Evolutionary conservation across 2,329 filamentous ascomycete species (phyloP), one percentile per base, ranked within the genome.

Genomic region (Pseudogymnoascus sp.): DNA sequence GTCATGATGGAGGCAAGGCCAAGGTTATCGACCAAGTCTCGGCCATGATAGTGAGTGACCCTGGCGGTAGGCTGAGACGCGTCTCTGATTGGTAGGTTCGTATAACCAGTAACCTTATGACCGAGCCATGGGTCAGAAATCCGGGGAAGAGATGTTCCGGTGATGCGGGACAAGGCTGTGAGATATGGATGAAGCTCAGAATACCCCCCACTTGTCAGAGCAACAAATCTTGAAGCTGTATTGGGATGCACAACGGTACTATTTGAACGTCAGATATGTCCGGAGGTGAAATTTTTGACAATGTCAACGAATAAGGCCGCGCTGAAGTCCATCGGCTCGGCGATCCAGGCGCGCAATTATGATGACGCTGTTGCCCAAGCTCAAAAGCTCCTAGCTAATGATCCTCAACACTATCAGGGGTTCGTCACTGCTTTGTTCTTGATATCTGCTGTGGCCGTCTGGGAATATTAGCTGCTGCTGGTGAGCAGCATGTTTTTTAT

Each of bases 381-480:
- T 4, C 81, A 85, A 64, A 81, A 83, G 29, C 79, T 95, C 38
- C 77, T 96, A 58, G 80, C 86, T 61, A 83, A 83, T 66, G 92
- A 97, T 65, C 77, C 87, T 1, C 83, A 87, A 65, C 95, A 88
- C 73, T 94, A 96, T 75, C 91, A 93, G 74, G 92, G 86, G 83
- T 91, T 78, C 65, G 85, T 73, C 55, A 35, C 42, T 5, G 29
- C 21, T 17, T 12, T 29, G 8, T 31, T 27, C 15, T 55, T 12
- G 27, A 2, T 27, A 12, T 17, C n/a, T n/a, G 38, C 21, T 25
- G 48, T 33, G 27, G 7, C 17, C 35, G 39, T 55, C 61, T 60
- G 13, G 25, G 29, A 48, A 48, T 48, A 15, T 9, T 13, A 29
- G 29, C 35, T 61, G 8, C 35, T 35, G 58, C 65, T 9, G 42